These are phyloP conservation scores for Rhizoclosmatium globosum DNA, from an alignment of 192 early-diverging fungal genomes.

Conservation along the genomic window DNA sequence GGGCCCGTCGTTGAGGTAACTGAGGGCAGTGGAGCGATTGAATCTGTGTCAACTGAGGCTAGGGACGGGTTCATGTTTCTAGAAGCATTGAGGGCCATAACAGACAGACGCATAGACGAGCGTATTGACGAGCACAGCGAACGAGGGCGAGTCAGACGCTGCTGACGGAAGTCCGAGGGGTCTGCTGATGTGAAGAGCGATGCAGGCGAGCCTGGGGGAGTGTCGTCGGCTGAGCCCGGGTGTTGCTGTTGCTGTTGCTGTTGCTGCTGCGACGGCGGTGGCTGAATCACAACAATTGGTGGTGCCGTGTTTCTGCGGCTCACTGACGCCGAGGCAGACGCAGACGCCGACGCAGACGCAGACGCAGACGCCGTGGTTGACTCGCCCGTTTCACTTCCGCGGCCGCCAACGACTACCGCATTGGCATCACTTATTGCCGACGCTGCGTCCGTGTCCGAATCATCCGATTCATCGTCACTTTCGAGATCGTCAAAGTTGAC, in stretches of 20 bases:
- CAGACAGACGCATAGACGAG: slow-evolving; percentile 24
- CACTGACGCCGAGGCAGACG: background rate
- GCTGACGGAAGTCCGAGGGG: slow-evolving; percentile 2
- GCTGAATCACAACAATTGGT: background rate
- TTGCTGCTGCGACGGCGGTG: too few relatives aligned
- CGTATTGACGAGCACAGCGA: slow-evolving; percentile 17
- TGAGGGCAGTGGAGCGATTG: background rate
- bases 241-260: background rate
- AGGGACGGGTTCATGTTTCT: background rate
- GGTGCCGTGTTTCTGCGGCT: background rate
- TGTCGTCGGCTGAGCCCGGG: background rate
- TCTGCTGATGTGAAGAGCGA: background rate
- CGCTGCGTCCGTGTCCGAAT: background rate
- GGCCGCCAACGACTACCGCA: background rate
- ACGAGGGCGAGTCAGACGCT: slow-evolving; percentile 18
- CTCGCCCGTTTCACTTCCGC: background rate
- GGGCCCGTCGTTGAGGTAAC: background rate
- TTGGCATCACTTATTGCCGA: background rate
- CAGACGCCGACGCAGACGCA: background rate
- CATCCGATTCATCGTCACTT: background rate
- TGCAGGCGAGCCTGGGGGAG: background rate
- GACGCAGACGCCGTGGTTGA: background rate
- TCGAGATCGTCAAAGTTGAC: slow-evolving; percentile 34
- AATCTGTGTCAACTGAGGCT: too few relatives aligned
- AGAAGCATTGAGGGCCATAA: slow-evolving; percentile 25